Evolutionary conservation across 2,329 filamentous ascomycete genomes (phyloP), one percentile per base, ranked within the genome.

Genomic region (Chaetomium olivaceum): DNA sequence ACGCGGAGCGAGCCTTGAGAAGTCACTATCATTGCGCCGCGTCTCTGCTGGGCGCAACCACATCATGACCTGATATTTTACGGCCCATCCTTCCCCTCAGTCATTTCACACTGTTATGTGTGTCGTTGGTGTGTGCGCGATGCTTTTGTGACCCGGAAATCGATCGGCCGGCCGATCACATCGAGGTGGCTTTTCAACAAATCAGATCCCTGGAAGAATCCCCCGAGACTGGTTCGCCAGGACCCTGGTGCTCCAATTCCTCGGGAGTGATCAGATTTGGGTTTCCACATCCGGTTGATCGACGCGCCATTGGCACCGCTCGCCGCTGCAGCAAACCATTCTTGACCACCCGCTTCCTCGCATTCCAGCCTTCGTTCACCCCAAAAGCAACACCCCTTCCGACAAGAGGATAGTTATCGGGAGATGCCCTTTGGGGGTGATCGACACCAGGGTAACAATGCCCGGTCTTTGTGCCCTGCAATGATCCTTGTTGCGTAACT

Each of bases 351-450:
- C 43, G 39, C 23, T 43, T 27, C 33, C 4, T 50, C 43, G 39
- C 55, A 25, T 31, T 29, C 9, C 51, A 51, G 25, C 48, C 11
- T 36, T 25, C n/a, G 1, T 21, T 50, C 19, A 12, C 5, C 9
- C 33, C 3, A 65, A 65, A 65, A 65, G 58, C 63, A 65, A 65
- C 21, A 21, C 6, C 8, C 5, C 25, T 21, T 51, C 52, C 62
- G 48, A 36, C 31, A 16, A 50, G 27, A 31, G 36, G 52, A 58
- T 27, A n/a, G n/a, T n/a, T n/a, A 7, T 46, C 52, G 43, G 43
- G 31, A 31, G 31, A 43, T 39, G 25, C 52, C 29, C 43, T 52
- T n/a, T 7, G n/a, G 1, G 29, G 36, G 21, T 4, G 54, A 65
- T 65, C 63, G 54, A 27, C 55, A 29, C 63, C 36, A 25, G 63